Evolutionary conservation across 495 filamentous ascomycete species (phyloP).

Genomic region (Aspergillus ostianus): DNA sequence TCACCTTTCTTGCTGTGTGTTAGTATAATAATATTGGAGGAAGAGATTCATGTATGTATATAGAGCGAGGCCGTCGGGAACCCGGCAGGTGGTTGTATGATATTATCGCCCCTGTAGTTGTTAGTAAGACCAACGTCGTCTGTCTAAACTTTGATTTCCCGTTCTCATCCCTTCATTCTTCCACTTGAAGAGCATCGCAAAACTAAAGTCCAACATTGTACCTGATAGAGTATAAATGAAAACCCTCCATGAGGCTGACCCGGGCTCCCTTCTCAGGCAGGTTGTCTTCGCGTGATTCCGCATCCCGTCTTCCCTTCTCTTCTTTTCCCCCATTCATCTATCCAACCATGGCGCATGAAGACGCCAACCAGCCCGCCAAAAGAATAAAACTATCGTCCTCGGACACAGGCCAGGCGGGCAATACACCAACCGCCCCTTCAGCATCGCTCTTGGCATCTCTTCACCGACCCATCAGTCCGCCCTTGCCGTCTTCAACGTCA

Average conservation of each 20-base stretch:
- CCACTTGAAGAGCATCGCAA: not conserved
- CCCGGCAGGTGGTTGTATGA: not conserved
- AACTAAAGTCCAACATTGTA: too few species aligned
- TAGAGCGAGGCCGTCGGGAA: not conserved
- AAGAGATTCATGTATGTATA: not conserved
- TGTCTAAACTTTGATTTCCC: not conserved
- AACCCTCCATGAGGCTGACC: not conserved
- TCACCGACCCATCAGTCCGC: constrained; percentile 36
- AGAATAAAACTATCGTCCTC: constrained; percentile 12
- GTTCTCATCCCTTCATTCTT: not conserved
- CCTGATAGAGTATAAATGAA: not conserved
- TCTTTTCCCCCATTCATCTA: not conserved
- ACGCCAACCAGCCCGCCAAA: constrained; percentile 18
- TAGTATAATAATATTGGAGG: not conserved
- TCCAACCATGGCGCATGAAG: constrained; percentile 3
- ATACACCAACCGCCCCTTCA: not conserved
- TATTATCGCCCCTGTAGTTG: not conserved
- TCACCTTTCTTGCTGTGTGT: not conserved
- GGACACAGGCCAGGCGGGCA: not conserved
- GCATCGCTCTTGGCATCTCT: constrained; percentile 29
- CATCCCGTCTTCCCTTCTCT: constrained; percentile 5
- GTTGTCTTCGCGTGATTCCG: not conserved
- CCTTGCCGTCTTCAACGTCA: constrained; percentile 17
- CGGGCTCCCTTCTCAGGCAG: not conserved
- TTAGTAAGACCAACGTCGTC: not conserved